Evolutionary conservation across 495 filamentous ascomycete species (phyloP), one percentile per base, ranked within the genome.

Genomic region (Aspergillus cavernicola): DNA sequence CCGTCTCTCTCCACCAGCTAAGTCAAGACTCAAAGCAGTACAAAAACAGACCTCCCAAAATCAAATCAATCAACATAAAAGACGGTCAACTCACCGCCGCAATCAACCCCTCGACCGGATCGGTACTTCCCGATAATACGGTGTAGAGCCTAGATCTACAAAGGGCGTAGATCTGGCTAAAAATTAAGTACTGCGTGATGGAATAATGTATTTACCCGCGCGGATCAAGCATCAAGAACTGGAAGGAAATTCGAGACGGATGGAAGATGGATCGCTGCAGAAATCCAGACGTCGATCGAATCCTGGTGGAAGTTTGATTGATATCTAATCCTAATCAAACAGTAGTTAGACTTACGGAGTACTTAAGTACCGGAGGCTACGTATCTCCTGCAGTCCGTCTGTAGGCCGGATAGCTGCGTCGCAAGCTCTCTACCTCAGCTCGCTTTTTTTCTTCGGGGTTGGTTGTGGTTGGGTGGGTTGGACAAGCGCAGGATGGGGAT

Each of bases 291-390:
- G 35, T 6, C 1, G 42, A 46, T 46, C 42, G 28, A 33, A 46
- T 46, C 42, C 42, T 46, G 42, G 42, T 20, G 42, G 9, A 46
- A 46, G 42, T 46, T 46, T 46, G 42, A 33, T 46, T 38, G n/a
- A 38, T 38, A 18, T 4, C 35, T 16, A 40, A 15, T 2, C 15
- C 37, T 12, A 9, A 19, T 19, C 39, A 41, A 41, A 44, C 41
- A 42, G 38, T 13, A 35, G 9, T 11, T 35, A 31, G 5, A 31
- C 28, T 5, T 31, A 31, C 28, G 28, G n/a, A n/a, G n/a, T n/a
- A n/a, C n/a, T n/a, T n/a, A n/a, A n/a, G n/a, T n/a, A n/a, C n/a
- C n/a, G n/a, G n/a, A n/a, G n/a, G n/a, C n/a, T n/a, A n/a, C n/a
- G n/a, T 28, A 28, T 28, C 24, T 28, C 4, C 24, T 28, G 24